Evolutionary conservation across 139 green algal species (phyloP), one percentile per base, ranked within the genome.

Genomic region (Pseudopediastrum boryanum): DNA sequence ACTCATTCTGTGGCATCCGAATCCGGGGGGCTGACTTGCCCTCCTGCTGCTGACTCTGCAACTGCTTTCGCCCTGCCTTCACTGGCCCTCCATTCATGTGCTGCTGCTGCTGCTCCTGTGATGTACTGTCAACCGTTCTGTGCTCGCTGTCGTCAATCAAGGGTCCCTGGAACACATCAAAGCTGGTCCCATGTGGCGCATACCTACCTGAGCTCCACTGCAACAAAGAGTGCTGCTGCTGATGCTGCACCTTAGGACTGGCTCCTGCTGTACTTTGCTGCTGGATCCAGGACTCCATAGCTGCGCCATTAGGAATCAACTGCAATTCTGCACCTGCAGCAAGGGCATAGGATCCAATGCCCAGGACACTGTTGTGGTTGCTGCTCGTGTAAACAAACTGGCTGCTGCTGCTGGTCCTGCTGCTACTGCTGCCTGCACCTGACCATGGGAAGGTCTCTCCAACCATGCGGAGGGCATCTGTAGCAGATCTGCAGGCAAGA

Each of bases 291-390:
- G 44, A 64, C 33, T 88, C 82, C 64, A 90, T 84, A 2, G 69
- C 52, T 29, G n/a, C n/a, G n/a, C 77, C 63, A 39, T 89, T 81
- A 16, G 48, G 41, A 27, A 88, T 29, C 0, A 77, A 71, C 13
- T 82, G 33, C 51, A 84, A 73, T 2, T 41, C 16, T 2, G 73
- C 86, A 3, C 70, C 77, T 13, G 65, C 27, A 38, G 38, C 46
- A 29, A 79, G 43, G 3, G 91, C 89, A 63, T 93, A 93, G 67
- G 91, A 83, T 4, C 92, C 83, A 5, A 95, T 82, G 54, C 92
- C 91, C 64, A 95, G 80, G 73, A 96, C 88, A 56, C 81, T 90
- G 92, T 94, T 95, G 85, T 96, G 92, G 82, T 94, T 94, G 70
- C 89, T 83, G 2, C 79, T 63, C 7, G 91, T 83, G 83, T 93